Conservation (phyloP, 345 rosid species). For the Euphorbia peplus region DNA sequence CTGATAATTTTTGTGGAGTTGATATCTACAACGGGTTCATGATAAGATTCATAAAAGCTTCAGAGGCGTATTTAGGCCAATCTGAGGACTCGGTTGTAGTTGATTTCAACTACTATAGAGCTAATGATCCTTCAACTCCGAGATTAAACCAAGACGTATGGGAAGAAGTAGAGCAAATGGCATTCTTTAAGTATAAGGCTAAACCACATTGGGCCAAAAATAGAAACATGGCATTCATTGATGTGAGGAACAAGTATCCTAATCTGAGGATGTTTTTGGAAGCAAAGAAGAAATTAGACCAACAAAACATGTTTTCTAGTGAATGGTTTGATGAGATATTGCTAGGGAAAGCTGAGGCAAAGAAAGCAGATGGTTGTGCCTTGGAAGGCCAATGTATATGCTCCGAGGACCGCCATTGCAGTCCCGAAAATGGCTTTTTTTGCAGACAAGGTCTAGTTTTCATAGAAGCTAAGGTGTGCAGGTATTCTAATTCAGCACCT, state of each 20-base stretch:
- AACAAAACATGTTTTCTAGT: slow-evolving; percentile 55
- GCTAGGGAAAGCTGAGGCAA: slow-evolving; percentile 38
- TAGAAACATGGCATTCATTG: slow-evolving; percentile 58
- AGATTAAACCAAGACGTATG: slow-evolving; percentile 64
- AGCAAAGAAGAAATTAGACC: slow-evolving; percentile 69
- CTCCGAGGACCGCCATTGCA: slow-evolving; percentile 69
- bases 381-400: slow-evolving; percentile 84
- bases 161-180: slow-evolving; percentile 95
- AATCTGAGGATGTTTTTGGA: slow-evolving; percentile 41
- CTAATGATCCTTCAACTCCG: slow-evolving; percentile 52
- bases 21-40: slow-evolving; percentile 70
- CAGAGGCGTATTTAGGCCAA: slow-evolving; percentile 73
- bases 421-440: slow-evolving; percentile 59
- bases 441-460: slow-evolving; percentile 63
- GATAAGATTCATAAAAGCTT: slow-evolving; percentile 71
- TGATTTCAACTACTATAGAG: slow-evolving; percentile 79
- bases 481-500: slow-evolving; percentile 38
- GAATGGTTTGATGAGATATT: slow-evolving; percentile 78
- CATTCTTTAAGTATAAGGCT: slow-evolving; percentile 70
- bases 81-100: slow-evolving; percentile 68
- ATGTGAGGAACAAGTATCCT: slow-evolving; percentile 54
- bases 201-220: slow-evolving; percentile 92
- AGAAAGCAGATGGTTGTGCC: slow-evolving; percentile 67
- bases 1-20: slow-evolving; percentile 58
- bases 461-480: slow-evolving; percentile 70